phyloP scores from a whole-genome alignment of 768 basidiomycete genomes.

The Punctularia strigosozonata region DNA sequence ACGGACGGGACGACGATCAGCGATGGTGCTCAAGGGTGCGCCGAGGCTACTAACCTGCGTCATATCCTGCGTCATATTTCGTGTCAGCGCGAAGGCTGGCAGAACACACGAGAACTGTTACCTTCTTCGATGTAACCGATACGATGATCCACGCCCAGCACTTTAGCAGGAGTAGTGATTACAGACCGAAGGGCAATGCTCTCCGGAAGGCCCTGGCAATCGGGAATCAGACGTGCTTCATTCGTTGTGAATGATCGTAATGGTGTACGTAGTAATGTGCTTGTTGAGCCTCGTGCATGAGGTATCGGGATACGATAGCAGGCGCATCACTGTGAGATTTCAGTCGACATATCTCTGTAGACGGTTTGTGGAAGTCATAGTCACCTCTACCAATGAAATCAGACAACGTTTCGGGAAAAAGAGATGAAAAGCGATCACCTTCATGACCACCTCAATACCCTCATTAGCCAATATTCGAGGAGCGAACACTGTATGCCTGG shows the following conservation, averaged over 20 bases:
- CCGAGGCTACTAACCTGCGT: background rate
- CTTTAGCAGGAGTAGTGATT: constrained; percentile 50
- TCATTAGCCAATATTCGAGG: constrained; percentile 38
- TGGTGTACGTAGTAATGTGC: constrained; percentile 56
- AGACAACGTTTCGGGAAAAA: background rate
- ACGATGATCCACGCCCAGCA: constrained; percentile 59
- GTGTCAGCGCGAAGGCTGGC: background rate
- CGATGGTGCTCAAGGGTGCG: background rate
- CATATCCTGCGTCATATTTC: background rate
- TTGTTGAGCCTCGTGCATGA: constrained; percentile 62
- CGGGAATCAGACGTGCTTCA: too few relatives aligned
- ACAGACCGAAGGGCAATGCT: constrained; percentile 48
- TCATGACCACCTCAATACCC: constrained; percentile 39
- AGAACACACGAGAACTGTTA: constrained; percentile 7
- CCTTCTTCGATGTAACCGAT: constrained; percentile 60
- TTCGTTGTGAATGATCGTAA: too few relatives aligned
- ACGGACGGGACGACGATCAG: background rate
- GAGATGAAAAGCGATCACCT: constrained; percentile 29
- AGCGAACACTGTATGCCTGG: constrained; percentile 43
- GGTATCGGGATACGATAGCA: constrained; percentile 48
- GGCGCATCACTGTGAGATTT: constrained; percentile 38
- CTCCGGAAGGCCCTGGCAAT: constrained; percentile 43
- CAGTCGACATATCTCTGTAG: background rate
- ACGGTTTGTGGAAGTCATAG: too few relatives aligned
- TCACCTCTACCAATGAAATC: too few relatives aligned